phyloP scores from a whole-genome alignment of 345 rosid genomes.

The Citrus inodora region DNA sequence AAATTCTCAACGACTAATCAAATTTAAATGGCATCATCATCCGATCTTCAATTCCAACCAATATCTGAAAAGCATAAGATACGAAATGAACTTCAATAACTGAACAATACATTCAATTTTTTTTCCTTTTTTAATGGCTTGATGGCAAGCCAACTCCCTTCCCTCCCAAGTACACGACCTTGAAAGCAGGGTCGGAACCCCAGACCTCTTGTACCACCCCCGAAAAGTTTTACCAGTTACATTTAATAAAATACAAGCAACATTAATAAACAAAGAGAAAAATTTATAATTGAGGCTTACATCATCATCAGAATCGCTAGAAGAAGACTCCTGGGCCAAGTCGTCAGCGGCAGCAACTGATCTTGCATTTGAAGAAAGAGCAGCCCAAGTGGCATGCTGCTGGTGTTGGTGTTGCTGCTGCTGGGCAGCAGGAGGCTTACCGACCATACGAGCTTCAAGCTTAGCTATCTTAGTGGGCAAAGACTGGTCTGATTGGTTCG shows the following conservation, averaged over 20 bases:
- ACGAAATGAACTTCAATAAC: background rate
- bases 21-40: background rate
- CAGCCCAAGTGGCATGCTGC: conserved; percentile 49
- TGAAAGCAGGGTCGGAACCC: too few relatives aligned
- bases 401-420: conserved; percentile 36
- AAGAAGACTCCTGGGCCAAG: conserved; percentile 44
- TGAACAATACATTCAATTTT: background rate
- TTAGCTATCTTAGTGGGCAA: conserved; percentile 92
- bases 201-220: too few relatives aligned
- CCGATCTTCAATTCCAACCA: background rate
- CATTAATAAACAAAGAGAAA: background rate
- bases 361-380: conserved; percentile 49
- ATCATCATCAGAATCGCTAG: conserved; percentile 93
- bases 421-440: conserved; percentile 51
- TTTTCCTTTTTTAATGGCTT: too few relatives aligned
- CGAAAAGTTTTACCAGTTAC: too few relatives aligned
- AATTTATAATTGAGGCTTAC: conserved; percentile 22
- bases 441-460: conserved; percentile 99
- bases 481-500: conserved; percentile 95
- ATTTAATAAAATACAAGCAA: background rate
- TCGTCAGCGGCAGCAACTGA: conserved; percentile 39
- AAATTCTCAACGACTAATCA: background rate
- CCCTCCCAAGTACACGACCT: too few relatives aligned
- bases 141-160: too few relatives aligned
- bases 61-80: background rate